Conservation (phyloP, 108 stramenopile genomes). For the Craspedostauros australis region DNA sequence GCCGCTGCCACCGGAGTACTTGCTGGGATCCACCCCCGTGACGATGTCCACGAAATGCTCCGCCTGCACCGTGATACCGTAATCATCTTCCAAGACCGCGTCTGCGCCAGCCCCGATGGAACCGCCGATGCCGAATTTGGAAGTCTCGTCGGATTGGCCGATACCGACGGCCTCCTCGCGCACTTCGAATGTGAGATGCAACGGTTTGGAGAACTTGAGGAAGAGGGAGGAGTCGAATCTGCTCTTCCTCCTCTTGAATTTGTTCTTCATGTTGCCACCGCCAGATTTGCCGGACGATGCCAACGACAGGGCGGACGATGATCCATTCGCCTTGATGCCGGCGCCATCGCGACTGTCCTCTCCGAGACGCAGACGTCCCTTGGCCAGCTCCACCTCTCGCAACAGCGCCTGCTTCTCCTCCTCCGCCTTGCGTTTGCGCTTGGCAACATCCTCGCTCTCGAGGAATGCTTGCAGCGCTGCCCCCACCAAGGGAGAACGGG, state of each 20-base stretch:
- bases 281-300: background rate
- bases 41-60: slow-evolving; percentile 87
- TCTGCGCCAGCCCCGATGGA: slow-evolving; percentile 51
- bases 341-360: slow-evolving; percentile 36
- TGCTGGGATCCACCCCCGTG: slow-evolving; percentile 79
- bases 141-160: slow-evolving; percentile 72
- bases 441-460: slow-evolving; percentile 63
- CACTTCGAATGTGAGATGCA: slow-evolving; percentile 82
- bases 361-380: slow-evolving; percentile 66
- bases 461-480: slow-evolving; percentile 59
- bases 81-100: slow-evolving; percentile 82
- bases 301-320: background rate
- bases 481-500: slow-evolving; percentile 58
- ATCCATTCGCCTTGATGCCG: background rate
- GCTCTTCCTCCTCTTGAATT: slow-evolving; percentile 56
- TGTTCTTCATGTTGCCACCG: background rate
- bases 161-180: slow-evolving; percentile 78
- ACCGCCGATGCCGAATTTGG: slow-evolving; percentile 77
- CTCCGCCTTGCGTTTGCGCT: slow-evolving; percentile 29
- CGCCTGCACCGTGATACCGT: slow-evolving; percentile 81
- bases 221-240: slow-evolving; percentile 83
- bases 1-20: slow-evolving; percentile 63
- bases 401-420: slow-evolving; percentile 76
- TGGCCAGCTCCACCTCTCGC: slow-evolving; percentile 77
- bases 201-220: slow-evolving; percentile 86